Conservation (phyloP, 306 rosid genomes). For the Clitoria ternatea region DNA sequence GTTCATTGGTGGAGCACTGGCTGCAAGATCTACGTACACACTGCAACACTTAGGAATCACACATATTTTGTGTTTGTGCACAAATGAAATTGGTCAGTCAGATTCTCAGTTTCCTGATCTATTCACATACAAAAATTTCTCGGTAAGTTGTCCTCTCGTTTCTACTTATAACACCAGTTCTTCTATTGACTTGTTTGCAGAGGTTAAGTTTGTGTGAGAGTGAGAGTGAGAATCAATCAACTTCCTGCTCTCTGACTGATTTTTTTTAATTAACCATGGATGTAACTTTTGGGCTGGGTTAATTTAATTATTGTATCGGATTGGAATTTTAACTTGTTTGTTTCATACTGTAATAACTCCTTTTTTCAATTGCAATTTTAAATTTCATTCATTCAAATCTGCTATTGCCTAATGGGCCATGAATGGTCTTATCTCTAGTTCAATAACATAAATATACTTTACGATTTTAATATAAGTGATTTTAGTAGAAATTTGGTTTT, state of each 20-base stretch:
- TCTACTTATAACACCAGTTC: neutral
- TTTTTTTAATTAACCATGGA: neutral
- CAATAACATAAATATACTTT: neutral
- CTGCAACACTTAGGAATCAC: constrained; percentile 76
- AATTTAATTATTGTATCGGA: neutral
- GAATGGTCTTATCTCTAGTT: neutral
- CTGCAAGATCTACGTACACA: constrained; percentile 86
- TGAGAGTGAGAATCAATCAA: neutral
- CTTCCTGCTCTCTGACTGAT: neutral
- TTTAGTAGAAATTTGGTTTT: neutral
- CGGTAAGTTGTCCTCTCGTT: constrained; percentile 44
- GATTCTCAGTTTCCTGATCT: constrained; percentile 91
- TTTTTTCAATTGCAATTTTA: neutral
- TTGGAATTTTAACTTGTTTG: neutral
- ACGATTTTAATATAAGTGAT: neutral
- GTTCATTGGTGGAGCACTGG: constrained; percentile 81
- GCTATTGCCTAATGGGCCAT: too few species aligned
- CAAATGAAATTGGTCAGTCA: constrained; percentile 93
- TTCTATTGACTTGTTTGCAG: constrained; percentile 8
- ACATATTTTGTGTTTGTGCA: constrained; percentile 80
- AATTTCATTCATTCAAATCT: neutral
- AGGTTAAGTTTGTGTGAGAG: constrained; percentile 2
- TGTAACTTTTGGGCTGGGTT: neutral
- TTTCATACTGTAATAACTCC: neutral
- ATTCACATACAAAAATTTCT: constrained; percentile 71